Conservation (phyloP, 1,284 basidiomycete species). For the Trametes pubescens region DNA sequence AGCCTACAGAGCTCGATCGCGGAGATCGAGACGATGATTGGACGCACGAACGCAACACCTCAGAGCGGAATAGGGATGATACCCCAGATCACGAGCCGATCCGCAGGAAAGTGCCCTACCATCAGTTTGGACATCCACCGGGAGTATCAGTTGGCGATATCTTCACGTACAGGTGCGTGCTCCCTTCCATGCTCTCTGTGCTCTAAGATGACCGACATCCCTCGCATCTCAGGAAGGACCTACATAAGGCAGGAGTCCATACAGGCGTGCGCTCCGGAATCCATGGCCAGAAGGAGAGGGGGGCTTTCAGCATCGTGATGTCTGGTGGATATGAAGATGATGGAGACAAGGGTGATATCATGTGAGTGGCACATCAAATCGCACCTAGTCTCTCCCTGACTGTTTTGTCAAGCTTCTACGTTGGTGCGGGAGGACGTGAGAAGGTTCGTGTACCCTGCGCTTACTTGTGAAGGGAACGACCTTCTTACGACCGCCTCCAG, state of each 20-base stretch:
- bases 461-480: neutral
- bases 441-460: neutral
- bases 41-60: neutral
- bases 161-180: slow-evolving; percentile 3
- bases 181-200: too few species aligned
- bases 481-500: neutral
- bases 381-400: too few species aligned
- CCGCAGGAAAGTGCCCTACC: neutral
- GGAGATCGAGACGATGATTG: too few species aligned
- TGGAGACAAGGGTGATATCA: neutral
- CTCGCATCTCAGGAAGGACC: neutral
- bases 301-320: slow-evolving; percentile 16
- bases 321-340: slow-evolving; percentile 15
- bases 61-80: neutral
- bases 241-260: slow-evolving; percentile 11
- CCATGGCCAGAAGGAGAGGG: slow-evolving; percentile 5
- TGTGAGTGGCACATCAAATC: neutral
- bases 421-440: slow-evolving; percentile 8
- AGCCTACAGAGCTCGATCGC: too few species aligned
- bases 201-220: too few species aligned
- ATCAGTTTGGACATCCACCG: slow-evolving; percentile 3
- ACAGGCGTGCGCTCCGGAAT: slow-evolving; percentile 2
- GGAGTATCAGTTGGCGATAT: slow-evolving; percentile 3
- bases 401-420: neutral
- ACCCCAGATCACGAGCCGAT: neutral